Conservation (phyloP, 345 rosid species). For the Eucalyptus marginata region DNA sequence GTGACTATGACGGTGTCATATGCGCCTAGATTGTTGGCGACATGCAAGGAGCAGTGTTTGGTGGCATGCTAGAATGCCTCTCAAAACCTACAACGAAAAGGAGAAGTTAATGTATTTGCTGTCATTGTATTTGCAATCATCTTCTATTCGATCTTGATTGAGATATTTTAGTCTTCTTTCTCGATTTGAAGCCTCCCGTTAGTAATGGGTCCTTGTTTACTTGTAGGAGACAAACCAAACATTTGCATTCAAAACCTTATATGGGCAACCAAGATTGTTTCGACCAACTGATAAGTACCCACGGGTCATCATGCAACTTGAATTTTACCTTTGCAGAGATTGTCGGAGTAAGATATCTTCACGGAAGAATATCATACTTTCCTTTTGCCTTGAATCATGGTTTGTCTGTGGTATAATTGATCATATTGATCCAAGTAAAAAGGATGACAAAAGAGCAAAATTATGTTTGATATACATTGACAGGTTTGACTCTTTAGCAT, state of each 20-base stretch:
- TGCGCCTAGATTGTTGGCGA: constrained; percentile 45
- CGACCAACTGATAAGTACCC: constrained; percentile 10
- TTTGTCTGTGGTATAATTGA: background rate
- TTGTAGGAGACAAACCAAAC: constrained; percentile 13
- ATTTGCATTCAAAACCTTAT: too few species aligned
- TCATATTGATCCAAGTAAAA: background rate
- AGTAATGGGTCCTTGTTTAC: background rate
- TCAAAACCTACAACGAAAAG: constrained; percentile 51
- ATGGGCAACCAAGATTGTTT: background rate
- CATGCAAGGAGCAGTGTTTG: constrained; percentile 20
- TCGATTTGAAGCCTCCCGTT: background rate
- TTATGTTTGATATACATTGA: background rate
- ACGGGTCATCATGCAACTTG: background rate
- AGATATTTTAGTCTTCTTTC: background rate
- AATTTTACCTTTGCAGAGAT: background rate
- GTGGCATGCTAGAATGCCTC: constrained; percentile 71
- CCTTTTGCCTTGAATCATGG: background rate
- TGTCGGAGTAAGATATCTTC: background rate
- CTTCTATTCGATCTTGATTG: background rate
- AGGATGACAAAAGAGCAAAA: background rate
- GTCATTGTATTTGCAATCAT: background rate
- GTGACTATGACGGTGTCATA: constrained; percentile 26
- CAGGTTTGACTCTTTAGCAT: background rate
- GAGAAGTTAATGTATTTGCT: constrained; percentile 22
- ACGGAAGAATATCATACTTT: background rate